Percentiles rank a stretch among this genome's conserved stretches.
phyloP scores from a whole-genome alignment of 805 yeast genomes.

The Yamadazyma nakazawae region DNA sequence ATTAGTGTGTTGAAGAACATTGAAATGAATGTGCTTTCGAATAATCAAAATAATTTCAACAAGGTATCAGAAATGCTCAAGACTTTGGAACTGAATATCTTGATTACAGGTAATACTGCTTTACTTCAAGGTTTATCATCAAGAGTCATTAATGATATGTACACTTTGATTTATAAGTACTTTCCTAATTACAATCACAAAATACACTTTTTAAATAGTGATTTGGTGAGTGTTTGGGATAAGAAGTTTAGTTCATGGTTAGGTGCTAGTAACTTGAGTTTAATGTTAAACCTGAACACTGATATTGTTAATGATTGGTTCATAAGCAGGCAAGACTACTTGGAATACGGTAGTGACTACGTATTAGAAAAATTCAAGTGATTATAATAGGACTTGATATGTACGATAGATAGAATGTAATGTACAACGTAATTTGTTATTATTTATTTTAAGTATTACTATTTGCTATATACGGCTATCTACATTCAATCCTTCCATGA shows the following conservation, averaged over 20 bases:
- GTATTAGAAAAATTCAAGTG: conserved; percentile 35
- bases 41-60: conserved; percentile 28
- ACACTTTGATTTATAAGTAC: conserved; percentile 38
- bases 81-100: conserved; percentile 39
- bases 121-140: conserved; percentile 54
- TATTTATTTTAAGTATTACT: no score
- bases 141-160: conserved; percentile 53
- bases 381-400: not conserved
- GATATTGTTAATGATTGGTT: conserved; percentile 48
- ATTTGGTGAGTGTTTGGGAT: conserved; percentile 41
- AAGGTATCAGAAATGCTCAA: conserved; percentile 40
- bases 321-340: conserved; percentile 61
- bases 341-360: conserved; percentile 54
- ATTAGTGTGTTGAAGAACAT: conserved; percentile 34
- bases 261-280: conserved; percentile 69
- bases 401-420: conserved; percentile 4
- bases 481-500: conserved; percentile 31
- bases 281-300: conserved; percentile 50
- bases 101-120: conserved; percentile 61
- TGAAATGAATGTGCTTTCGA: conserved; percentile 31
- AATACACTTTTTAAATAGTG: conserved; percentile 20
- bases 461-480: not conserved
- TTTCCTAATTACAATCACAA: conserved; percentile 43
- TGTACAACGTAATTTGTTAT: not conserved
- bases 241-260: conserved; percentile 62